phyloP scores from a whole-genome alignment of 2,329 filamentous ascomycete species.

The Pseudogymnoascus sp. region DNA sequence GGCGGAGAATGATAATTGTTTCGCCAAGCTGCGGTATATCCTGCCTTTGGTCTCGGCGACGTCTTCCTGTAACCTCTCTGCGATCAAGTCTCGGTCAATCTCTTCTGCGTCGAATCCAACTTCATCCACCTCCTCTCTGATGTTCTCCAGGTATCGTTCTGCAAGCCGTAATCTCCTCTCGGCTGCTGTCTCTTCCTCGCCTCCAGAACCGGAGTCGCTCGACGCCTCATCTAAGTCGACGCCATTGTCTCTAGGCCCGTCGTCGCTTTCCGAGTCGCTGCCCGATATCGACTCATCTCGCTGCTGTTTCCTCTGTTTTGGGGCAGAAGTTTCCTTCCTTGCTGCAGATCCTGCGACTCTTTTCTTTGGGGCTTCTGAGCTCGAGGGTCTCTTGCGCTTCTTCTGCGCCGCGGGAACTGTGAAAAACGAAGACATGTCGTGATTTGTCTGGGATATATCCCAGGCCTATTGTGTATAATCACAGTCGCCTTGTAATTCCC shows the following conservation, averaged over 20 bases:
- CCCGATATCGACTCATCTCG: conserved; percentile 68
- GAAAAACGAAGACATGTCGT: conserved; percentile 86
- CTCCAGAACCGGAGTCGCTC: conserved; percentile 51
- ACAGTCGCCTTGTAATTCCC: conserved; percentile 1
- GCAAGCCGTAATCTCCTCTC: conserved; percentile 80
- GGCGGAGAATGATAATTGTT: conserved; percentile 58
- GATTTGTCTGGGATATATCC: conserved; percentile 5
- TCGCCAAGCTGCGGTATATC: conserved; percentile 72
- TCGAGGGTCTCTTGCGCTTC: conserved; percentile 71
- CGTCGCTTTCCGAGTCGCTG: conserved; percentile 66
- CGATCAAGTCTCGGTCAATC: conserved; percentile 85
- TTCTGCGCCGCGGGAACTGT: conserved; percentile 77
- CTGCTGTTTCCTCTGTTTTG: conserved; percentile 33
- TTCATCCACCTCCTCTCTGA: conserved; percentile 73
- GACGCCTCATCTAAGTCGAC: conserved; percentile 35
- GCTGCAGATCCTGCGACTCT: conserved; percentile 38
- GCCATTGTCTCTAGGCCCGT: conserved; percentile 36
- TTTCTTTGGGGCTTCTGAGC: conserved; percentile 49
- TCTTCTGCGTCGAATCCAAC: conserved; percentile 88
- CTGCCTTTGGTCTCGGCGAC: conserved; percentile 86
- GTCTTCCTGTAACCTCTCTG: conserved; percentile 82
- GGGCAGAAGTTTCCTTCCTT: conserved; percentile 35
- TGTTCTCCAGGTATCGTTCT: conserved; percentile 86
- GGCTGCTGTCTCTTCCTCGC: conserved; percentile 78
- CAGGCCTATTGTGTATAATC: not conserved